Evolutionary conservation across 2,329 filamentous ascomycete genomes (phyloP), one percentile per base, ranked within the genome.

Genomic region (Neopestalotiopsis sp.): DNA sequence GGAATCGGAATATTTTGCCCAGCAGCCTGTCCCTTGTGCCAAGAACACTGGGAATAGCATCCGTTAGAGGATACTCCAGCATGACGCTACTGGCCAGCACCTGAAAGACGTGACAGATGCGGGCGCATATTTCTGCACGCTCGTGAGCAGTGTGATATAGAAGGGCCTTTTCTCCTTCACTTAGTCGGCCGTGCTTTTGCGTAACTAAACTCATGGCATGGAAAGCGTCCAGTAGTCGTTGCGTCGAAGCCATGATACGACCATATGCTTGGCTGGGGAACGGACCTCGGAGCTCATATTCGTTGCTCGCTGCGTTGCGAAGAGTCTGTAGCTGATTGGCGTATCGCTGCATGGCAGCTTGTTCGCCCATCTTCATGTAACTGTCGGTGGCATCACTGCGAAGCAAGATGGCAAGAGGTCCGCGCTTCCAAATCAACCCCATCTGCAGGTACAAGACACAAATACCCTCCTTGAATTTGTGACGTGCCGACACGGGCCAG

Each of bases 191-290:
- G 69, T 95, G 93, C 76, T 95, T 95, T 76, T 92, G 87, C 49
- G 97, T 94, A 71, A 98, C 91, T 12, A 98, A 89, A 71, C 95
- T 97, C 94, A 99, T 97, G 65, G 95, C 94, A 77, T 98, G 95
- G 79, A 99, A 98, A 49, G 94, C 92, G 80, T 98, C 95, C 4
- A 98, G 89, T 81, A 98, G 93, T 66, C 92, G 90, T 71, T 92
- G 91, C 1, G 95, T 97, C 10, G 91, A 91, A 28, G 89, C 88
- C 77, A 98, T 87, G 68, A 98, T 92, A 45, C 90, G 88, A 4
- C 87, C 88, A 77, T 93, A 95, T 17, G 89, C 87, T 58, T 87
- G 89, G 71, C 91, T 87, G 1, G 94, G 94, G 75, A 99, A 99
- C 0, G 95, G 94, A 0, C 95, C 93, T 56, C 91, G 89, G 6